A percentile compares a stretch with the other conserved stretches of the same genome.
phyloP scores from a whole-genome alignment of 2,329 filamentous ascomycete species.

The Beauveria sp. region DNA sequence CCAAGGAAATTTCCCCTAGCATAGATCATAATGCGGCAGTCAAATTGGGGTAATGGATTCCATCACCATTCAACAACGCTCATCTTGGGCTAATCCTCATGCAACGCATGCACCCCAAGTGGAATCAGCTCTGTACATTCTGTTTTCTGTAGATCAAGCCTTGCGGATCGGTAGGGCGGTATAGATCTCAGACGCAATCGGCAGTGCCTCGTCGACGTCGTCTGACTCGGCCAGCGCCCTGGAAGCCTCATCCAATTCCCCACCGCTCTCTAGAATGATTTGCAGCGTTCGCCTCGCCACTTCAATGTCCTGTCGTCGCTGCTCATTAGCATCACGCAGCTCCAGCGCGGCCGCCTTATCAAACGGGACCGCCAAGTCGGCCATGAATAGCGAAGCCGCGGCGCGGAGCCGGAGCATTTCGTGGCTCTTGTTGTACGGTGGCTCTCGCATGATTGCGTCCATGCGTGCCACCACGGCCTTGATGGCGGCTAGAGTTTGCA shows the following conservation, averaged over 20 bases:
- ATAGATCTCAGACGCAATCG: conserved; percentile 20
- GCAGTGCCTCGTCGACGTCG: conserved; percentile 9
- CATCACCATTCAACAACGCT: too few relatives aligned
- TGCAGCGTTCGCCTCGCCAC: conserved; percentile 20
- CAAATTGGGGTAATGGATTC: too few relatives aligned
- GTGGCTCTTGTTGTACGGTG: conserved; percentile 61
- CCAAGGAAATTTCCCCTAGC: too few relatives aligned
- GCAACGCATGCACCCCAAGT: not conserved
- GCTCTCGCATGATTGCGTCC: conserved; percentile 60
- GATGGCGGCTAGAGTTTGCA: conserved; percentile 50
- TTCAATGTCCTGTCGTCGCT: conserved; percentile 22
- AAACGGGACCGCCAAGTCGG: conserved; percentile 52
- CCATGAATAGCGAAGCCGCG: conserved; percentile 68
- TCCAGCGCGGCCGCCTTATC: conserved; percentile 23
- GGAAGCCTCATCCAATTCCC: conserved; percentile 21
- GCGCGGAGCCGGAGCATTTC: conserved; percentile 64
- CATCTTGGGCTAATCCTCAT: too few relatives aligned
- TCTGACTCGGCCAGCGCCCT: conserved; percentile 19
- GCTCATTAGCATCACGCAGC: conserved; percentile 21
- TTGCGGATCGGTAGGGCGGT: conserved; percentile 24
- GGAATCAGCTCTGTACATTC: too few relatives aligned
- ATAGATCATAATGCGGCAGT: too few relatives aligned
- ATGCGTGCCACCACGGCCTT: conserved; percentile 59
- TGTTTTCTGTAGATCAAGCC: not conserved
- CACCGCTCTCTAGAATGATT: conserved; percentile 22